A percentile compares a stretch with the other conserved stretches of the same genome.
These are phyloP conservation scores for Huntiella decipiens DNA, from an alignment of 2,329 filamentous ascomycete genomes.

Conservation along the genomic window DNA sequence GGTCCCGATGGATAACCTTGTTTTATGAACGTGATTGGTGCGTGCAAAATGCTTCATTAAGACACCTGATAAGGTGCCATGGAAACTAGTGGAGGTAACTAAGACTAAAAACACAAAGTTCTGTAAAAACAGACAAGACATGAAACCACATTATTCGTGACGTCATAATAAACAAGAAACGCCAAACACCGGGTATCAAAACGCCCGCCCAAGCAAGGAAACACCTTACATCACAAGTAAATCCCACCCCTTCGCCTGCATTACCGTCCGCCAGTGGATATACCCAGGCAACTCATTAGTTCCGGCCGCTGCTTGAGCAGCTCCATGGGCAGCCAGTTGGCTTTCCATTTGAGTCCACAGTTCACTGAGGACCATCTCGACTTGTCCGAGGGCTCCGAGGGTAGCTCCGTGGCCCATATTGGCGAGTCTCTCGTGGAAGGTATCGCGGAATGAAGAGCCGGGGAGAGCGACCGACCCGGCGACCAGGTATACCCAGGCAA, in stretches of 20 bases:
- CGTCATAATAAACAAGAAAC: constrained; percentile 6
- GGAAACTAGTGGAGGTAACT: constrained; percentile 6
- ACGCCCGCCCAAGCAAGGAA: constrained; percentile 11
- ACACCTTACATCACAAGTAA: constrained; percentile 61
- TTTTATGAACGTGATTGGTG: too few relatives aligned
- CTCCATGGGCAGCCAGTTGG: constrained; percentile 20
- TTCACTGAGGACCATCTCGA: constrained; percentile 59
- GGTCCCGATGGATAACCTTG: too few relatives aligned
- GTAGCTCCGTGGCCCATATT: constrained; percentile 53
- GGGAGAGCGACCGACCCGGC: constrained; percentile 61
- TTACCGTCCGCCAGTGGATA: constrained; percentile 88
- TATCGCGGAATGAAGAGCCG: constrained; percentile 53
- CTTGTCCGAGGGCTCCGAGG: constrained; percentile 71
- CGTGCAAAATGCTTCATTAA: too few relatives aligned
- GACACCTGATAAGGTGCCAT: constrained; percentile 6
- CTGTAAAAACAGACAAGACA: constrained; percentile 3
- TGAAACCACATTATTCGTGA: constrained; percentile 11
- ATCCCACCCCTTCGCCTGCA: constrained; percentile 82
- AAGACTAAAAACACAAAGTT: constrained; percentile 7
- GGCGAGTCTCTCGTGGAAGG: constrained; percentile 57
- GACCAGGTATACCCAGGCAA: constrained; percentile 86
- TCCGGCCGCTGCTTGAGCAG: constrained; percentile 19
- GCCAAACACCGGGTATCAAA: not conserved
- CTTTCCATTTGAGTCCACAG: constrained; percentile 65
- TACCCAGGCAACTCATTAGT: constrained; percentile 31